Conservation (phyloP, 768 basidiomycete genomes). For the Lactarius vividus region DNA sequence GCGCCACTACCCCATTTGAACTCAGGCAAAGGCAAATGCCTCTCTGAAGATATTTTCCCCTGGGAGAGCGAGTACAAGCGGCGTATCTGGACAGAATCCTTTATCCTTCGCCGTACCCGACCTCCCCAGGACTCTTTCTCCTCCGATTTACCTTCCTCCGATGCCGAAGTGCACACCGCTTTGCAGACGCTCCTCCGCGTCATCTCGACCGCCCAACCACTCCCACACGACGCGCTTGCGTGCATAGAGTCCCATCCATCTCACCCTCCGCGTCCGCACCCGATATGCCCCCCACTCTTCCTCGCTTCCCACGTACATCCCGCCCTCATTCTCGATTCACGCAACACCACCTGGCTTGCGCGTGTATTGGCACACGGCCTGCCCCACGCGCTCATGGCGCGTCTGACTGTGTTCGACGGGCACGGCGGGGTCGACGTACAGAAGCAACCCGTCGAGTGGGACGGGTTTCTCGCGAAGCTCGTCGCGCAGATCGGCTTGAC, state of each 20-base stretch:
- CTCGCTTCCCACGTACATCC: constrained; percentile 30
- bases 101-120: constrained; percentile 24
- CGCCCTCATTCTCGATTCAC: constrained; percentile 26
- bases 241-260: constrained; percentile 9
- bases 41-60: neutral
- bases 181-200: constrained; percentile 37
- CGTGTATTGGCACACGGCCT: constrained; percentile 34
- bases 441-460: constrained; percentile 32
- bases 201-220: constrained; percentile 36
- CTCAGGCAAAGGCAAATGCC: neutral
- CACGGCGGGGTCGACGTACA: constrained; percentile 27
- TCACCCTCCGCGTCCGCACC: constrained; percentile 18
- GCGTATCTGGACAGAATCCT: constrained; percentile 33
- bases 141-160: neutral
- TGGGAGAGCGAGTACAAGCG: constrained; percentile 32
- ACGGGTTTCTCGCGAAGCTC: constrained; percentile 39
- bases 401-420: constrained; percentile 28
- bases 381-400: constrained; percentile 34
- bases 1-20: neutral
- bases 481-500: constrained; percentile 46
- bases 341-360: constrained; percentile 39
- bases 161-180: constrained; percentile 27
- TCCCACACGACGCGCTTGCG: constrained; percentile 30
- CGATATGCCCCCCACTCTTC: constrained; percentile 38
- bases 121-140: neutral